Evolutionary conservation across 2,329 filamentous ascomycete species (phyloP).

Genomic region (Sclerotinia minor): DNA sequence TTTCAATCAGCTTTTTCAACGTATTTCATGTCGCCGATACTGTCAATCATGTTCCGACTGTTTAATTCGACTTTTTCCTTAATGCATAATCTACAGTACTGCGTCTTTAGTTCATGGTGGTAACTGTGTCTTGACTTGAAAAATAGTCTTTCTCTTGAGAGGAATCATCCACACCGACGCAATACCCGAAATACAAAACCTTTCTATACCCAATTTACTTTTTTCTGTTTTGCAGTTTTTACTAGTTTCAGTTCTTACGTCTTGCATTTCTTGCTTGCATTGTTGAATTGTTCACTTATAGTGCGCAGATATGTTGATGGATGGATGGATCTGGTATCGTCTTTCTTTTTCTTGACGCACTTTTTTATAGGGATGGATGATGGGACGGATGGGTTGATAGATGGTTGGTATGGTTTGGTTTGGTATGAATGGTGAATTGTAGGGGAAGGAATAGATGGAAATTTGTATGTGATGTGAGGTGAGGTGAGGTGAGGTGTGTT

Average conservation of each 20-base stretch:
- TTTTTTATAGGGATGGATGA: constrained; percentile 17
- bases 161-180: background rate
- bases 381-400: constrained; percentile 2
- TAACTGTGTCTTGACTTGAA: background rate
- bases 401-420: constrained; percentile 14
- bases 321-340: constrained; percentile 24
- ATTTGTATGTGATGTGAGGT: constrained; percentile 17
- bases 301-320: constrained; percentile 2
- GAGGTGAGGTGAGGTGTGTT: background rate
- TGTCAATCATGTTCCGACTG: constrained; percentile 10
- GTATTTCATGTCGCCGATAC: background rate
- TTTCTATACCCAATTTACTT: constrained; percentile 17
- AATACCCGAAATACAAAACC: constrained; percentile 17
- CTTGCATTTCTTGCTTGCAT: background rate
- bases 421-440: constrained; percentile 13
- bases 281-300: background rate
- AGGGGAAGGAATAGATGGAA: background rate
- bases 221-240: background rate
- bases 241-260: constrained; percentile 14
- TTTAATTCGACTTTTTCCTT: constrained; percentile 19
- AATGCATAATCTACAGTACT: background rate
- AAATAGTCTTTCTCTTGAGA: constrained; percentile 10
- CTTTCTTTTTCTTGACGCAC: background rate
- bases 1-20: background rate
- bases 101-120: constrained; percentile 7